Evolutionary conservation across 83 land plant genomes (phyloP), one percentile per base, ranked within the genome.

Genomic region (Picea abies): DNA sequence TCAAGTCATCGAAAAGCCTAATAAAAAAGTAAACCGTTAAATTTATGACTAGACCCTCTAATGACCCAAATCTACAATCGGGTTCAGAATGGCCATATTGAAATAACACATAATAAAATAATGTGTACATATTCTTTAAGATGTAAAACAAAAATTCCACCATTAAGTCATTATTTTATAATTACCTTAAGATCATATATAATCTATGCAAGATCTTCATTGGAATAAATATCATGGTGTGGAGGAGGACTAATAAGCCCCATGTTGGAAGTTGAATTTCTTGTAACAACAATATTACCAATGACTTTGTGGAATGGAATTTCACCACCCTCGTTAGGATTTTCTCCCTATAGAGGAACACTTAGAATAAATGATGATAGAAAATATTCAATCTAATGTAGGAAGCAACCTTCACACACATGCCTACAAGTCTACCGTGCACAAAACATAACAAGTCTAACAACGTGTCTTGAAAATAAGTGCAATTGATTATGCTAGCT

Each of bases 311-410:
- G 97, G 3, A 98, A 98, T 58, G 99, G 99, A 81, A 98, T 94
- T 86, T 98, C 99, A 87, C 99, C 99, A 60, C 99, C 98, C 86
- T 98, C 98, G 83, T 98, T 98, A 79, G 99, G 99, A 84, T 98
- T 98, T 25, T 98, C 99, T 63, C 99, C 99, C 99, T 94, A 90
- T 29, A 29, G 29, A 29, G 29, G 29, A 29, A 29, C 41, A 69
- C 16, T 69, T 69, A 20, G 35, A 69, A 69, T 69, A 20, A 35
- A 69, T 69, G 41, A 69, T 20, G 35, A 69, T 15, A 16, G 73
- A 17, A 69, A 62, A 63, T 63, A 26, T 66, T 22, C 37, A 72
- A 29, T 62, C 68, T 22, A n/a, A 61, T 68, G 6, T 47, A 7
- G 56, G 66, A 82, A 61, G n/a, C 66, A 61, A 39, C 14, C 67